Evolutionary conservation across 441 rosid genomes (phyloP).

Genomic region (Corymbia citriodora): DNA sequence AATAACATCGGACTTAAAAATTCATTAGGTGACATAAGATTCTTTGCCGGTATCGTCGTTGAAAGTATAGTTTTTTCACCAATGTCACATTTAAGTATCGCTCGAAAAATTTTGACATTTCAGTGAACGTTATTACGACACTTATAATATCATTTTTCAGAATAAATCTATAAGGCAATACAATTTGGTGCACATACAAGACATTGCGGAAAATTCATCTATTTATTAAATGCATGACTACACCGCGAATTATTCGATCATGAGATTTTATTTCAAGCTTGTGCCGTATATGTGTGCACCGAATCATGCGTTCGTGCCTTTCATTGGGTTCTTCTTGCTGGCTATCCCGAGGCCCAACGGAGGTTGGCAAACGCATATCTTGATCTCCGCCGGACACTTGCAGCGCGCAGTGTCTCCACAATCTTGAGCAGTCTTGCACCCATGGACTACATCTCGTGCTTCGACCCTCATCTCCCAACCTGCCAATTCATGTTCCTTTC

Average conservation of each 20-base stretch:
- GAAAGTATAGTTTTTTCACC: neutral
- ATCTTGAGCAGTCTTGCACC: neutral
- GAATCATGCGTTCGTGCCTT: neutral
- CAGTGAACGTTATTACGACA: accelerated
- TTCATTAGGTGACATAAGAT: neutral
- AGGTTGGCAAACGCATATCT: neutral
- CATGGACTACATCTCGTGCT: neutral
- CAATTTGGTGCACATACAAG: neutral
- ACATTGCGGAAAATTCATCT: neutral
- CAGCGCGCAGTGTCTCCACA: neutral
- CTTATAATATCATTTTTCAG: accelerated
- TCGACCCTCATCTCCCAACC: neutral
- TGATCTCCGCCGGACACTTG: neutral
- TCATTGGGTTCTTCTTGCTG: neutral
- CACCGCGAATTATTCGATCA: neutral
- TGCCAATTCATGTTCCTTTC: neutral
- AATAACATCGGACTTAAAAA: neutral
- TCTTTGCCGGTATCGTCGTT: accelerated
- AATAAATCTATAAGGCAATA: accelerated
- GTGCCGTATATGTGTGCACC: neutral
- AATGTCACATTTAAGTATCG: neutral
- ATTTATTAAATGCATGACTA: neutral
- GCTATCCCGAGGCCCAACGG: neutral
- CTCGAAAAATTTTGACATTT: accelerated
- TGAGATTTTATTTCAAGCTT: neutral